Evolutionary conservation across 1,284 basidiomycete genomes (phyloP), one percentile per base, ranked within the genome.

Genomic region (Sanghuangporus weigelae): DNA sequence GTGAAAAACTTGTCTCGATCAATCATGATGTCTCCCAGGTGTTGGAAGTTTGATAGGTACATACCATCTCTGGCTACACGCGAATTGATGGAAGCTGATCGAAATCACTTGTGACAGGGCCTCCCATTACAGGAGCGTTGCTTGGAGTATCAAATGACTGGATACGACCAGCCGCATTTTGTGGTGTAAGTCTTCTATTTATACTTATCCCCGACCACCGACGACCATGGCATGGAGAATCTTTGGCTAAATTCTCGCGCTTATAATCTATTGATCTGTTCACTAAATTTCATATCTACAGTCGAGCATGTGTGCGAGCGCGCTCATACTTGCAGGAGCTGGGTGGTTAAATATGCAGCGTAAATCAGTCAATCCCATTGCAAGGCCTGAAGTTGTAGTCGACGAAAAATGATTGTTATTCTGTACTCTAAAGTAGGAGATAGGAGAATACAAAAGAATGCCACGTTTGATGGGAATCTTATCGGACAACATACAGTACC

Each of bases 91-190:
- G 12, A 38, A 38, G 21, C 3, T 44, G n/a, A 40, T 19, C 7
- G 16, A 21, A 7, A 14, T 46, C 21, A 19, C 12, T 4, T 26
- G 31, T 60, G 35, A 11, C 26, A 62, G 60, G 60, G 8, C 60
- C 60, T 11, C 60, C 60, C 10, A 62, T 62, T 39, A 55, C 36
- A 2, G 60, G 60, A 26, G 60, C 60, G 4, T 31, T 62, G 16
- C 42, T 62, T 39, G 50, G 46, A 5, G 31, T 48, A 23, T 35
- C 23, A 21, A 40, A 26, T 35, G 11, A 23, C 6, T 62, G 60
- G 60, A 23, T 54, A 26, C 50, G 53, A 5, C 60, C 60, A 21
- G 50, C 60, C 8, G 36, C 46, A 26, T 62, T 62, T 55, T 55
- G 51, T 44, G 60, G 60, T 38, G 60, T 62, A 19, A 40, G 60